Base-by-base conservation (phyloP, 495 filamentous ascomycete species). In the Penicillium diatomitis region DNA sequence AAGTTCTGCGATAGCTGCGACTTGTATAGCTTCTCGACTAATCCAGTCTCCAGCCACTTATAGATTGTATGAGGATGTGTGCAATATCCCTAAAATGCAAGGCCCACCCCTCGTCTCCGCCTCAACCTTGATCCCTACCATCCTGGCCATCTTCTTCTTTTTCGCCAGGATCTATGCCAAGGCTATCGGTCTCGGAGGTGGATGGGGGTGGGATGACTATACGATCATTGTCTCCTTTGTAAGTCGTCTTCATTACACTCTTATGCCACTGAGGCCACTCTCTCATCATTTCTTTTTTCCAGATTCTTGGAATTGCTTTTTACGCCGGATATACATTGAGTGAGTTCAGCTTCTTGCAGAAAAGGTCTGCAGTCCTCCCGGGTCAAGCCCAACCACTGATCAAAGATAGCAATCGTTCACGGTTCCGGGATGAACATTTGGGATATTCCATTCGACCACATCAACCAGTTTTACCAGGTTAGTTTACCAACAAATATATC, bases 131-230 rank as follows among this genome's bases (percentile, higher is more conserved):
- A 27, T 56, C 0, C 64, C 64, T 27, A 41, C 63, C 3, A 51
- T 65, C 32, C 35, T 67, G 20, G 52, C 55, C 2, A 54, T 55
- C 2, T 37, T 65, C 10, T 58, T 67, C 11, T 67, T 67, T 33
- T 20, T 48, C 6, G 41, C 47, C 6, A 56, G 64, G 36, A 54
- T 65, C 3, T 11, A 52, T 5, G 62, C 64, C n/a, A 67, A 67
- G 50, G 32, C 44, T 12, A 48, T 46, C 27, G 50, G 55, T 27
- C 58, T 67, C 27, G 62, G 52, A 3, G 62, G 64, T 5, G 62
- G 60, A n/a, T 67, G 62, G 64, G 64, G 64, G 12, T 49, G 47
- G 38, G 64, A 67, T 41, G 62, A 67, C 41, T 57, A 49, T 39
- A 64, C 62, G 0, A 57, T 67, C 6, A 62, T 60, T 6, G 31